Evolutionary conservation across 179 eudicot genomes (phyloP).

Genomic region (Carnegiea gigantea): DNA sequence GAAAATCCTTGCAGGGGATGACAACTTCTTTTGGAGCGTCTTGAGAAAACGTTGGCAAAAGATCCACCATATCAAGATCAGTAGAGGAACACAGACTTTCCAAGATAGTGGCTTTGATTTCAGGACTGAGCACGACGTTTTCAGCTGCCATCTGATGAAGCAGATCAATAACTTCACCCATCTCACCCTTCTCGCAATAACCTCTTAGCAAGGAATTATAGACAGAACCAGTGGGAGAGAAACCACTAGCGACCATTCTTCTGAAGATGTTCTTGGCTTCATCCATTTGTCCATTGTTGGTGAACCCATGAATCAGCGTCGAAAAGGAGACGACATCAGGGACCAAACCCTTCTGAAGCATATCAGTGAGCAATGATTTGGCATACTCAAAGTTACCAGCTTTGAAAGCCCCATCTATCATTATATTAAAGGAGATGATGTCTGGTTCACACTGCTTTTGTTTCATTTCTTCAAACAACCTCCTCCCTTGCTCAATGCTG

Average conservation of each 20-base stretch:
- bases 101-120: conserved; percentile 51
- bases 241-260: conserved; percentile 55
- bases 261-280: conserved; percentile 62
- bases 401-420: conserved; percentile 54
- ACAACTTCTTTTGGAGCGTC: conserved; percentile 37
- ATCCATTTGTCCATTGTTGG: conserved; percentile 50
- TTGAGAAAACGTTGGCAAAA: conserved; percentile 59
- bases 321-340: conserved; percentile 59
- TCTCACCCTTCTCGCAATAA: conserved; percentile 45
- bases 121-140: conserved; percentile 53
- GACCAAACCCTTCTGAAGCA: conserved; percentile 58
- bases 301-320: conserved; percentile 47
- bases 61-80: conserved; percentile 41
- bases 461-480: conserved; percentile 56
- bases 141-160: conserved; percentile 66
- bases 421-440: conserved; percentile 46
- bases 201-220: conserved; percentile 63
- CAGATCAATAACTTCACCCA: conserved; percentile 53
- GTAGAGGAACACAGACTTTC: conserved; percentile 45
- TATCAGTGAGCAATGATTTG: conserved; percentile 46
- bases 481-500: conserved; percentile 60
- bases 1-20: conserved; percentile 50
- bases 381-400: conserved; percentile 58
- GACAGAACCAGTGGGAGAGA: conserved; percentile 42
- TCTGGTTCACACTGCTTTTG: conserved; percentile 47